A percentile compares a stretch with the other conserved stretches of the same genome.
Conservation (phyloP, 352 stramenopile genomes). For the Halophytophthora batemanensis region DNA sequence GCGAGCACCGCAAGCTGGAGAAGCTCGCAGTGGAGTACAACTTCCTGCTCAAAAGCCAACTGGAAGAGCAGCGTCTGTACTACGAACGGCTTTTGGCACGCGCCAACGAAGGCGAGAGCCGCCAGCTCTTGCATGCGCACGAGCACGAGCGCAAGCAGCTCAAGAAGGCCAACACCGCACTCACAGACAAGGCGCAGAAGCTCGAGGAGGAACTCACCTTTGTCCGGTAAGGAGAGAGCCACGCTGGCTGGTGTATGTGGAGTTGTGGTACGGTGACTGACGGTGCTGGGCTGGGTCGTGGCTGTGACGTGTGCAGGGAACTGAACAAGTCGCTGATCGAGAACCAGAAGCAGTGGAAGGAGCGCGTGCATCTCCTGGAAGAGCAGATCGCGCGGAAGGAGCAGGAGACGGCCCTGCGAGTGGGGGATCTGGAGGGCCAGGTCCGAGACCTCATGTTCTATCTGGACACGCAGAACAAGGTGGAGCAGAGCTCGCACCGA, state of each 20-base stretch:
- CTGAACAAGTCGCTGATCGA: constrained; percentile 87
- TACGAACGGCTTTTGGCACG: constrained; percentile 85
- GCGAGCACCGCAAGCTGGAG: constrained; percentile 94
- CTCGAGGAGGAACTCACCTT: constrained; percentile 81
- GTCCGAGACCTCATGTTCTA: constrained; percentile 90
- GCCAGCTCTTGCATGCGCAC: constrained; percentile 47
- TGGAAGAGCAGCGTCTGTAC: constrained; percentile 94
- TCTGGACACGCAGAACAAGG: constrained; percentile 84
- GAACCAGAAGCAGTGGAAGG: constrained; percentile 88
- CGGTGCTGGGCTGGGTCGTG: neutral
- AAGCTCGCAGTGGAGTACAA: constrained; percentile 96
- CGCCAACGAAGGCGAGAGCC: constrained; percentile 54
- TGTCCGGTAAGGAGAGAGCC: constrained; percentile 45
- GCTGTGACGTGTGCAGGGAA: constrained; percentile 38
- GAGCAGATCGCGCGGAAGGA: constrained; percentile 62
- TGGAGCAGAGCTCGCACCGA: constrained; percentile 72
- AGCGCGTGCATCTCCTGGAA: constrained; percentile 65
- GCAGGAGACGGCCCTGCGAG: constrained; percentile 50
- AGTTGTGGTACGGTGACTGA: constrained; percentile 12
- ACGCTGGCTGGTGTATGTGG: too few species aligned
- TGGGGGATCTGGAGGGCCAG: constrained; percentile 81
- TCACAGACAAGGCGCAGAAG: constrained; percentile 70
- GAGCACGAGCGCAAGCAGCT: constrained; percentile 84
- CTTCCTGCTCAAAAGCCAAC: constrained; percentile 93
- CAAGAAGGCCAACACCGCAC: constrained; percentile 62